Conservation (phyloP, 306 rosid genomes). For the Sphenostylis stenocarpa region DNA sequence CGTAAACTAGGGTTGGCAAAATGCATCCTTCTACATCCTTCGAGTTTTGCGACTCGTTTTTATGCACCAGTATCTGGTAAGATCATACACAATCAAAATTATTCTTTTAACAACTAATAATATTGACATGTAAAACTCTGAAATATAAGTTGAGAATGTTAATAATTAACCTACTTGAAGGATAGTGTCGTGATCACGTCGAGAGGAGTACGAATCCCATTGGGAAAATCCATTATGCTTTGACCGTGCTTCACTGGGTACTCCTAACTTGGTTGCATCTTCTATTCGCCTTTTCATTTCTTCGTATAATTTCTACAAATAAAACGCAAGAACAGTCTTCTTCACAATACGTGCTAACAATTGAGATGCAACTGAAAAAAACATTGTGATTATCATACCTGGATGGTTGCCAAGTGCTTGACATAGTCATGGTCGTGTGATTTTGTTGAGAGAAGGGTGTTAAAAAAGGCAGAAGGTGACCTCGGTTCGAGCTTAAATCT, state of each 20-base stretch:
- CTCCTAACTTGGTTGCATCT: conserved; percentile 36
- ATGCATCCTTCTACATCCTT: conserved; percentile 50
- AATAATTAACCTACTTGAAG: conserved; percentile 43
- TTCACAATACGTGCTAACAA: neutral
- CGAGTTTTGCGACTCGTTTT: conserved; percentile 39
- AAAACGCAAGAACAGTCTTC: neutral
- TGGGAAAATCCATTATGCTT: conserved; percentile 47
- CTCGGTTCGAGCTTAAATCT: conserved; percentile 52
- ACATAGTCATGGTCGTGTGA: neutral
- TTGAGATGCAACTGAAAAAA: no score
- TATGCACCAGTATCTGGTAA: conserved; percentile 71
- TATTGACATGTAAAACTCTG: neutral
- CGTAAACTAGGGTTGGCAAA: conserved; percentile 72
- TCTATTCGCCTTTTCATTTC: conserved; percentile 56
- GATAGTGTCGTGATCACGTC: conserved; percentile 55
- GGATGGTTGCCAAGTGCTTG: conserved; percentile 16
- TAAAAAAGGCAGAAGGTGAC: conserved; percentile 66
- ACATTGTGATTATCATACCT: conserved; percentile 23
- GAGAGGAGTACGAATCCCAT: conserved; percentile 57
- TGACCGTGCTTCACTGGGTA: conserved; percentile 43
- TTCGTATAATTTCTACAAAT: conserved; percentile 47
- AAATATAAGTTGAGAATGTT: neutral
- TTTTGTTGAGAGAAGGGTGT: neutral
- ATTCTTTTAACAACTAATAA: no score
- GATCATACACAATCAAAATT: no score